Base-by-base conservation (phyloP, 495 filamentous ascomycete species). In the Penicillium turbatum region DNA sequence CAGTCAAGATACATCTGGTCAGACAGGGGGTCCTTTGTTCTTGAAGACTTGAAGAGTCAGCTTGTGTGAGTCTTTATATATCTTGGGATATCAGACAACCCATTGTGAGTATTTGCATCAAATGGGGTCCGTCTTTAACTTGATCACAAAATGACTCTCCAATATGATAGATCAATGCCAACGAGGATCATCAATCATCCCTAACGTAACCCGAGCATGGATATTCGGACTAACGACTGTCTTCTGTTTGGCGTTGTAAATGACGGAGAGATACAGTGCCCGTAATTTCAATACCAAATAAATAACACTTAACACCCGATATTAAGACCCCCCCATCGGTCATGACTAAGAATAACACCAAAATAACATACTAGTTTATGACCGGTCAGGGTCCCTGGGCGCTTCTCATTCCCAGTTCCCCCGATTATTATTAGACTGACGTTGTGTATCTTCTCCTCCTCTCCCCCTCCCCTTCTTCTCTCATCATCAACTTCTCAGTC, bases 381-480 rank as follows among this genome's bases (percentile, higher is more conserved):
- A 51, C 49, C 42, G 24, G 42, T 54, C 51, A 56, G 32, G 21
- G 19, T 51, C 38, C 19, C 49, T 35, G 31, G 39, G 38, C 49
- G 49, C 49, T 49, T 49, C 43, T 6, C 34, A 38, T 38, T 38
- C 31, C n/a, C 43, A 31, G 44, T 24, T 56, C 35, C 35, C 35
- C 51, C 55, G 41, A 59, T 59, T 62, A 62, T 63, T 63, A 63
- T 49, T 49, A 49, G 47, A 49, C 50, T 57, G 35, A 37, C 35
- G 35, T 37, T 37, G 35, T 59, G 51, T 39, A 55, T 51, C 64
- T 61, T 59, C 56, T 54, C 48, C 54, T 59, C 48, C 53, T 59
- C 32, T 32, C 46, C 48, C 53, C 45, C 32, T 32, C 46, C 48
- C 53, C 45, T 41, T 55, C 54, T 43, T 54, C 42, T 54, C 12